Percentiles rank a stretch among this genome's conserved stretches.
These are phyloP conservation scores for Cupressus sempervirens DNA, from an alignment of 75 land plant species.

Conservation along the genomic window DNA sequence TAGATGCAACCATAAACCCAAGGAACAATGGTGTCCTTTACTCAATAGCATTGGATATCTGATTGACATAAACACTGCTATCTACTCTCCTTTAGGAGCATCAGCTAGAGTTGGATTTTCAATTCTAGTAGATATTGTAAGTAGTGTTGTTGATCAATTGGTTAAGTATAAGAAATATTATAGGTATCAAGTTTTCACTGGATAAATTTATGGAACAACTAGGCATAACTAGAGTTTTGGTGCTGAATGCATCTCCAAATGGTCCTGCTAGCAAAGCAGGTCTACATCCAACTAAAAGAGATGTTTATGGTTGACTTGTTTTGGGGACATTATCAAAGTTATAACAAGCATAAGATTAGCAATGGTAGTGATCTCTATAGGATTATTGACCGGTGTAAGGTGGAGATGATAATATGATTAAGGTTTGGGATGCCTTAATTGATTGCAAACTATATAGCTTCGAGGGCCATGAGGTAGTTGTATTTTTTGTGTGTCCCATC, in stretches of 20 bases:
- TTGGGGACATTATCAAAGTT: too few species aligned
- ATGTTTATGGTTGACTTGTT: too few species aligned
- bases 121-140: conserved; percentile 50
- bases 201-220: conserved; percentile 33
- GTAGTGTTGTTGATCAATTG: conserved; percentile 29
- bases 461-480: conserved; percentile 78
- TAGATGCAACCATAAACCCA: conserved; percentile 41
- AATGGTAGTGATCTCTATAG: too few species aligned
- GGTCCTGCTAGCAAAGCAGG: conserved; percentile 38
- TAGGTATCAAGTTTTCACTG: conserved; percentile 36
- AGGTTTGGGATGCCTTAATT: conserved; percentile 35
- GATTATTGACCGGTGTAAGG: too few species aligned
- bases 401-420: too few species aligned
- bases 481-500: conserved; percentile 73
- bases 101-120: conserved; percentile 55
- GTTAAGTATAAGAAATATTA: conserved; percentile 27
- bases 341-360: too few species aligned
- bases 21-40: conserved; percentile 49
- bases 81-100: conserved; percentile 52
- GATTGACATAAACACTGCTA: conserved; percentile 52
- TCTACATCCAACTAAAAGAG: too few species aligned
- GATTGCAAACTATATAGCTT: conserved; percentile 26
- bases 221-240: conserved; percentile 30
- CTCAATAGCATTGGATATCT: conserved; percentile 44
- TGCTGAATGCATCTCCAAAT: conserved; percentile 32